These are phyloP conservation scores for Capronia americana DNA, from an alignment of 2,329 filamentous ascomycete species.

Conservation along the genomic window DNA sequence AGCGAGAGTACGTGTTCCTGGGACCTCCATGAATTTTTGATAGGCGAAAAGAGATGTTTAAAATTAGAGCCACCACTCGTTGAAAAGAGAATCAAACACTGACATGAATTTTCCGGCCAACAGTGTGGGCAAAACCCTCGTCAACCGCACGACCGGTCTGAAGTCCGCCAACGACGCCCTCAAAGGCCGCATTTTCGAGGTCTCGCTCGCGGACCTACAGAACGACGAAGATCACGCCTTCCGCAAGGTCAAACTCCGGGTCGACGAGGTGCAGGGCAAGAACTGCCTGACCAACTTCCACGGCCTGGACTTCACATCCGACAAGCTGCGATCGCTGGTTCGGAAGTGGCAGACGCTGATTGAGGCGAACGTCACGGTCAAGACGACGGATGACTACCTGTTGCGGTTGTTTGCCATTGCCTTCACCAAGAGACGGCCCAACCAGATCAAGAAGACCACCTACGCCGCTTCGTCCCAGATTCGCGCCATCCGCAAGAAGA, in stretches of 20 bases:
- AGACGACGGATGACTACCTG: conserved; percentile 99
- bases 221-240: conserved; percentile 99
- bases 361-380: conserved; percentile 99
- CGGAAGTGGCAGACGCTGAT: conserved; percentile 99
- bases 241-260: conserved; percentile 98
- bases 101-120: conserved; percentile 46
- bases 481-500: conserved; percentile 98
- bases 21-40: background rate
- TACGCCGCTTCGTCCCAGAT: conserved; percentile 98
- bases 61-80: background rate
- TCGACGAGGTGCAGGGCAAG: conserved; percentile 99
- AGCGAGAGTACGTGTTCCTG: conserved; percentile 80
- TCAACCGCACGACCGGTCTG: conserved; percentile 99
- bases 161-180: conserved; percentile 99
- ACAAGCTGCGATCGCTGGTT: conserved; percentile 98
- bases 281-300: conserved; percentile 99
- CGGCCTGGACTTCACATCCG: conserved; percentile 99
- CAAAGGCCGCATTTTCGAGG: conserved; percentile 98
- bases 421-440: conserved; percentile 98
- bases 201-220: conserved; percentile 97
- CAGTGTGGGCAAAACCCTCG: conserved; percentile 99
- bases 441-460: conserved; percentile 99
- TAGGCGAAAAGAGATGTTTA: conserved; percentile 8
- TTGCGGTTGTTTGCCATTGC: conserved; percentile 98
- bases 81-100: conserved; percentile 3